Conservation (phyloP, 331 rosid genomes). For the Pyrus hybrid region DNA sequence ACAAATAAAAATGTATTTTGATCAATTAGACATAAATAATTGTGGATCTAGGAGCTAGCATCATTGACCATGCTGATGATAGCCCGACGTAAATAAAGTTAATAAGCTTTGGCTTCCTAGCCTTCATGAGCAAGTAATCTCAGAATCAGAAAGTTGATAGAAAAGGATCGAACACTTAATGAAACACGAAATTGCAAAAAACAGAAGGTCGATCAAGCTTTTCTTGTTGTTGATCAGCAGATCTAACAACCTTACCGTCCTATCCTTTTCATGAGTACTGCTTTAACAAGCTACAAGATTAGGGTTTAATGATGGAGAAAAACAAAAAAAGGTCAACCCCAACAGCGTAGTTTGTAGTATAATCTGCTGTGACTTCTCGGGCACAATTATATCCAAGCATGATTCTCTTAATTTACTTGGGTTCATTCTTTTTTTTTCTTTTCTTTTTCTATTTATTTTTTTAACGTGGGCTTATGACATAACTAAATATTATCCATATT, state of each 20-base stretch:
- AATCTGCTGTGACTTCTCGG: not conserved
- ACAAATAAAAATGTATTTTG: not conserved
- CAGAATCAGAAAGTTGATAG: not conserved
- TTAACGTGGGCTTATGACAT: not conserved
- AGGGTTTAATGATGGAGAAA: not conserved
- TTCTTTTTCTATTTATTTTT: not conserved
- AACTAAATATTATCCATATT: not conserved
- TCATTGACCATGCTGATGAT: not conserved
- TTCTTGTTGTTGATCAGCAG: slow-evolving; percentile 15
- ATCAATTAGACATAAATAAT: not conserved
- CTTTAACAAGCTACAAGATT: not conserved
- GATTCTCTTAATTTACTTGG: not conserved
- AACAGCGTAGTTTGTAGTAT: not conserved
- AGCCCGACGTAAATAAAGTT: not conserved
- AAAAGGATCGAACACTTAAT: not conserved
- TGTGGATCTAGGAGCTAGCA: not conserved
- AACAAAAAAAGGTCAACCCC: slow-evolving; percentile 2
- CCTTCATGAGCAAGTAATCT: not conserved
- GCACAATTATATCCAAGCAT: not conserved
- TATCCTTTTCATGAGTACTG: slow-evolving; percentile 3
- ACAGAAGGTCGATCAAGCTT: not conserved
- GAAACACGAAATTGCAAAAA: not conserved
- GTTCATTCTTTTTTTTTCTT: not conserved
- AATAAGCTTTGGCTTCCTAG: not conserved
- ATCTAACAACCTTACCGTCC: slow-evolving; percentile 21